These are phyloP conservation scores for Theileria orientalis DNA, from an alignment of 169 alveolate genomes.

Conservation along the genomic window DNA sequence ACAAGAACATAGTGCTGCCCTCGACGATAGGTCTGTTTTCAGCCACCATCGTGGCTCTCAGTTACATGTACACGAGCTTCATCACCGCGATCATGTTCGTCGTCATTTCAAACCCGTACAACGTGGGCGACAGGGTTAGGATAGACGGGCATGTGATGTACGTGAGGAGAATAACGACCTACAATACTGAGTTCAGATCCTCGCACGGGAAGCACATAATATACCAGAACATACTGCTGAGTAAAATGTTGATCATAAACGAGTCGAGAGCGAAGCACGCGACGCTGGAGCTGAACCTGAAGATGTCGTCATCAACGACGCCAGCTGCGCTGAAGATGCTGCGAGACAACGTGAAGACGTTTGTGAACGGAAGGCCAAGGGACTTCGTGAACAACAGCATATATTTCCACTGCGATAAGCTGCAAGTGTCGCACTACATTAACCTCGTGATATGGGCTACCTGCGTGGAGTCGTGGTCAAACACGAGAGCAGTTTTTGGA, in stretches of 20 bases:
- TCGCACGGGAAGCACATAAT: slow-evolving; percentile 70
- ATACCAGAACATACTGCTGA: slow-evolving; percentile 77
- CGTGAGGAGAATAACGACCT: slow-evolving; percentile 77
- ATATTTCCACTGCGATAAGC: slow-evolving; percentile 69
- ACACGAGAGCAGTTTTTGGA: slow-evolving; percentile 59
- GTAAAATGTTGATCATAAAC: slow-evolving; percentile 75
- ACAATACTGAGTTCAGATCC: slow-evolving; percentile 76
- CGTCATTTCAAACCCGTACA: slow-evolving; percentile 79
- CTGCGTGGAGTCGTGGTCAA: slow-evolving; percentile 72
- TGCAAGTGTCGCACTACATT: slow-evolving; percentile 79
- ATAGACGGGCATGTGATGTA: slow-evolving; percentile 79
- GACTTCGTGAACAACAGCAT: slow-evolving; percentile 77
- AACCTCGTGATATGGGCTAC: slow-evolving; percentile 65
- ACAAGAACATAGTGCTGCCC: slow-evolving; percentile 65
- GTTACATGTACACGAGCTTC: slow-evolving; percentile 79
- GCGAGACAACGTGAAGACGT: slow-evolving; percentile 71
- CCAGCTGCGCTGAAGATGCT: slow-evolving; percentile 80
- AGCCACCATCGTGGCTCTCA: slow-evolving; percentile 62
- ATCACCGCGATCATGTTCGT: slow-evolving; percentile 81
- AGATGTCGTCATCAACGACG: slow-evolving; percentile 77
- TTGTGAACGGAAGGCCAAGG: slow-evolving; percentile 80
- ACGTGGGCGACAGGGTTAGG: slow-evolving; percentile 82
- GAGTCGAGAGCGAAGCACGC: slow-evolving; percentile 83
- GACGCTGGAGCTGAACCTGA: slow-evolving; percentile 63
- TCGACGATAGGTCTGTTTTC: slow-evolving; percentile 68